Evolutionary conservation across 1,139 yeast genomes (phyloP).

Genomic region (Nakaseomyces sp.): DNA sequence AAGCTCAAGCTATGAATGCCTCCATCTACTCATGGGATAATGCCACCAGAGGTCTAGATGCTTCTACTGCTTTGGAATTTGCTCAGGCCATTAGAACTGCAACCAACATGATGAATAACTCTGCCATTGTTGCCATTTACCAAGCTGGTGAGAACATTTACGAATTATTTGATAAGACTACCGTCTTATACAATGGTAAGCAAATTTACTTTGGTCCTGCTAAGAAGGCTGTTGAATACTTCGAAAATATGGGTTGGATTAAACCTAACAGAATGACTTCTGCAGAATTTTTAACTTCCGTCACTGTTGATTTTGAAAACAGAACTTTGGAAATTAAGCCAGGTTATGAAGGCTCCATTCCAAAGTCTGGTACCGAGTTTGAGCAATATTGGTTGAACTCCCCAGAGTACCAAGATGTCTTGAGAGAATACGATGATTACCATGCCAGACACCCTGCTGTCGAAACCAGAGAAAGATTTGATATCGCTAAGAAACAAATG

Average conservation of each 20-base stretch:
- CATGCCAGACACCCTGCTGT: constrained; percentile 33
- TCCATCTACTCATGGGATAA: constrained; percentile 63
- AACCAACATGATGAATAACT: constrained; percentile 45
- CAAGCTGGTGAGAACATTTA: constrained; percentile 65
- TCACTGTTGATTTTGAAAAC: constrained; percentile 37
- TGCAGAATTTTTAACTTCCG: constrained; percentile 61
- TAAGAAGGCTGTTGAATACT: constrained; percentile 44
- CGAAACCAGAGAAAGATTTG: constrained; percentile 37
- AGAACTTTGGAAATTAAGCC: constrained; percentile 37
- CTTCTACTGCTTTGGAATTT: constrained; percentile 64
- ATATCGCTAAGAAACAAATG: constrained; percentile 37
- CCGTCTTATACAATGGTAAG: constrained; percentile 49
- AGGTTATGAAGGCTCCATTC: constrained; percentile 48
- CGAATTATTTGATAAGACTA: constrained; percentile 54
- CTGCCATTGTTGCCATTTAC: constrained; percentile 54
- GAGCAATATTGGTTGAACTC: constrained; percentile 48
- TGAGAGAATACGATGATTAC: constrained; percentile 38
- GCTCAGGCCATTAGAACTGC: constrained; percentile 53
- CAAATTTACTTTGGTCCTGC: constrained; percentile 56
- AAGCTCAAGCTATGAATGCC: constrained; percentile 51
- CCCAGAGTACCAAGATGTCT: constrained; percentile 37
- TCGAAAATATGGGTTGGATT: constrained; percentile 51
- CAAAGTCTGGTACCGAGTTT: constrained; percentile 50
- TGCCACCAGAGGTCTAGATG: constrained; percentile 72
- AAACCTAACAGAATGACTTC: constrained; percentile 58